These are phyloP conservation scores for Tuber umbilicatum DNA, from an alignment of 495 filamentous ascomycete species.

Conservation along the genomic window DNA sequence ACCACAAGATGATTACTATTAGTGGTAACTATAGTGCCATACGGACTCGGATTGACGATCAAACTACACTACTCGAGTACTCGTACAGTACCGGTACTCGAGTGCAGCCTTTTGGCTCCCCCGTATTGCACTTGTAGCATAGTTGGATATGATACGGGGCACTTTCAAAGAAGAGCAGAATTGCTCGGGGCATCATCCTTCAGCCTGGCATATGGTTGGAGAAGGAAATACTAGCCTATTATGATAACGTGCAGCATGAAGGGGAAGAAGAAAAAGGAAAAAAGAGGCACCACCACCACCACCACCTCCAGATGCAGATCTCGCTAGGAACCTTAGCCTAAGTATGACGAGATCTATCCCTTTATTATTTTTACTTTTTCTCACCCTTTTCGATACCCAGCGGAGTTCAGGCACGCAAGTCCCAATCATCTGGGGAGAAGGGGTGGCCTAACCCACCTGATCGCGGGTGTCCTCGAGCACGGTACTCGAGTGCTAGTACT, in stretches of 20 bases:
- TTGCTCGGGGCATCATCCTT: background rate
- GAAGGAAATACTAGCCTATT: background rate
- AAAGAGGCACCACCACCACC: background rate
- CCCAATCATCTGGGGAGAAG: background rate
- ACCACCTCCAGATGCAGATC: background rate
- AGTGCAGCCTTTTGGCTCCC: background rate
- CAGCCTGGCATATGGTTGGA: background rate
- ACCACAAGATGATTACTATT: background rate
- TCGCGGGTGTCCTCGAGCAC: too few relatives aligned
- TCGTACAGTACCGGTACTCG: too few relatives aligned
- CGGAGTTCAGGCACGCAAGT: background rate
- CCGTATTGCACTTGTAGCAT: background rate
- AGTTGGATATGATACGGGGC: background rate
- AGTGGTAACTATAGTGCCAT: background rate
- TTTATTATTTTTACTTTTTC: background rate
- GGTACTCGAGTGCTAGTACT: too few relatives aligned
- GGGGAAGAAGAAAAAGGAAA: background rate
- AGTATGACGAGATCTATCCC: background rate
- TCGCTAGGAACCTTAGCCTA: background rate
- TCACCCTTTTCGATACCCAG: background rate
- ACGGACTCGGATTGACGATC: background rate
- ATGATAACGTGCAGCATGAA: background rate
- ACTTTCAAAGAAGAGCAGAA: background rate
- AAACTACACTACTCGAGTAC: background rate
- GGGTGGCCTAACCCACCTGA: background rate